Evolutionary conservation across 768 basidiomycete genomes (phyloP).

Genomic region (Boletus rubroflammeus): DNA sequence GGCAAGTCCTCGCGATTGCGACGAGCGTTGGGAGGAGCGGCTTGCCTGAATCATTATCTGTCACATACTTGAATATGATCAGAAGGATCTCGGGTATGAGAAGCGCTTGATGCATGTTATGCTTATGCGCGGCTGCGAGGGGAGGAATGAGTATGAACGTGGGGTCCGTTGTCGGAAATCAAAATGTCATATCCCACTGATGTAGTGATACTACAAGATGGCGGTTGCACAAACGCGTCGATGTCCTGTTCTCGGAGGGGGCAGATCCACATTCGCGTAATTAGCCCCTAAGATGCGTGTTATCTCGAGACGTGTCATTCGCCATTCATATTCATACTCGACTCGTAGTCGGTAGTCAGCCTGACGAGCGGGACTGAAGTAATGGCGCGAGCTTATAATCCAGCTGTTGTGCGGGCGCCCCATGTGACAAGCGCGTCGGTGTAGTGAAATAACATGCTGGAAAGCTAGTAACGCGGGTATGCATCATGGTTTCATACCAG

Average conservation of each 20-base stretch:
- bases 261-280: background rate
- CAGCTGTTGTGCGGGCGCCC: background rate
- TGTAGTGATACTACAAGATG: background rate
- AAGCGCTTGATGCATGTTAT: conserved; percentile 15
- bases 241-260: background rate
- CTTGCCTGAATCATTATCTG: conserved; percentile 14
- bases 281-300: background rate
- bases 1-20: conserved; percentile 28
- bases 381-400: background rate
- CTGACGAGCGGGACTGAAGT: background rate
- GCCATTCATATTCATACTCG: no score
- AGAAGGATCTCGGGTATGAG: conserved; percentile 21
- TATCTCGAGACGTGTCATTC: background rate
- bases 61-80: conserved; percentile 20
- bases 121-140: background rate
- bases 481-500: background rate
- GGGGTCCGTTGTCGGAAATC: background rate
- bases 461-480: no score
- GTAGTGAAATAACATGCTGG: background rate
- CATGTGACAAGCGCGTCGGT: background rate
- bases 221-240: background rate
- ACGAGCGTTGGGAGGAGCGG: conserved; percentile 18
- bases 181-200: background rate
- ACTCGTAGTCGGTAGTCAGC: no score
- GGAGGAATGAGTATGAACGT: conserved; percentile 8